A percentile compares a stretch with the other conserved stretches of the same genome.
Conservation (phyloP, 176 grass and related monocot species). For the Tuctoria greenei region DNA sequence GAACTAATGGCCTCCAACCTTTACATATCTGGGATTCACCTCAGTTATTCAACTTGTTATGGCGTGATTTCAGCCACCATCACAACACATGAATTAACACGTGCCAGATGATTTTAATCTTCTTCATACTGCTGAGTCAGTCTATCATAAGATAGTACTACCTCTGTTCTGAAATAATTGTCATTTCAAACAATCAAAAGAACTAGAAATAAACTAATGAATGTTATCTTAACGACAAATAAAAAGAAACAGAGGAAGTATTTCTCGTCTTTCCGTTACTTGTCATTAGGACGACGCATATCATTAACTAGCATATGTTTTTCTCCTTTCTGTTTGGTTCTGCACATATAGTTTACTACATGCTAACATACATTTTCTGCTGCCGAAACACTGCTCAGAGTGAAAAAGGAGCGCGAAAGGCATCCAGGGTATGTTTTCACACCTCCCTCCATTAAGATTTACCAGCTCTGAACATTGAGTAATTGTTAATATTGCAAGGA, state of each 20-base stretch:
- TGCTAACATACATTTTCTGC: constrained; percentile 42
- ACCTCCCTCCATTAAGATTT: constrained; percentile 10
- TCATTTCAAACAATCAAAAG: no score
- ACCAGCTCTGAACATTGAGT: neutral
- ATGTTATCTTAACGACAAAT: no score
- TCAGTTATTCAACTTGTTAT: neutral
- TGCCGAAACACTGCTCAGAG: constrained; percentile 47
- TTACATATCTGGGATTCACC: neutral
- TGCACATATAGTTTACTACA: neutral
- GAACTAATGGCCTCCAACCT: neutral
- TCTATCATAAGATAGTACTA: neutral
- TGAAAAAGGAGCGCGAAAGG: constrained; percentile 54
- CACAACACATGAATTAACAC: neutral
- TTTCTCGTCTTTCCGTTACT: neutral
- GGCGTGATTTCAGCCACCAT: neutral
- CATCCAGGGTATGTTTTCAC: constrained; percentile 68
- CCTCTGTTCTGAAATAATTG: no score
- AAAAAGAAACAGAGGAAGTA: no score
- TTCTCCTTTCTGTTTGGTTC: no score
- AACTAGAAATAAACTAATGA: no score
- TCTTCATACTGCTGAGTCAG: neutral
- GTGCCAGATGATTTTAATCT: neutral
- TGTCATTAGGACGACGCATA: neutral
- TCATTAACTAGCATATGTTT: constrained; percentile 34
- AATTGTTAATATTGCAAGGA: neutral